phyloP scores from a whole-genome alignment of 257 asterid genomes.

The Lycium ferocissimum region DNA sequence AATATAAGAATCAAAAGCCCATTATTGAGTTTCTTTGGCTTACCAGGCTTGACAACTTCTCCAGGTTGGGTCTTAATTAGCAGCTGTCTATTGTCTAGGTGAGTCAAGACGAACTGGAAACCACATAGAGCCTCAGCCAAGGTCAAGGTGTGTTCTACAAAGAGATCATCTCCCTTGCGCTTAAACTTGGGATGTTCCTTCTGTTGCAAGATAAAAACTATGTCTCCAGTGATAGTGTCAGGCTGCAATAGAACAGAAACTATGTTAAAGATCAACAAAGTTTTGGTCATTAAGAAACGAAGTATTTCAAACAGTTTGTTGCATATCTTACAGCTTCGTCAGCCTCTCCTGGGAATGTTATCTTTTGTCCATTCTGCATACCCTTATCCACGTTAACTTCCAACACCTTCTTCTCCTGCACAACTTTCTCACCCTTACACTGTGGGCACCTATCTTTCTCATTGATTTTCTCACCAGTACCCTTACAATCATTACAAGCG shows the following conservation, averaged over 20 bases:
- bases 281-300: background rate
- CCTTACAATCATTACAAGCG: conserved; percentile 38
- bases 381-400: conserved; percentile 41
- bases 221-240: conserved; percentile 36
- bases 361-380: conserved; percentile 42
- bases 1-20: background rate
- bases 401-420: conserved; percentile 40
- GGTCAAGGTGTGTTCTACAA: conserved; percentile 40
- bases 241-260: conserved; percentile 33
- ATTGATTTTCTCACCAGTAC: conserved; percentile 35
- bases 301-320: background rate
- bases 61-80: conserved; percentile 42
- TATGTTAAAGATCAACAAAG: background rate
- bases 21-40: background rate
- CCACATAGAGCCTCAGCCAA: conserved; percentile 42
- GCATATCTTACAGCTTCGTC: conserved; percentile 34
- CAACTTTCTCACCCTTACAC: conserved; percentile 42
- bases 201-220: conserved; percentile 39
- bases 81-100: conserved; percentile 39
- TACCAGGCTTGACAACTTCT: conserved; percentile 41
- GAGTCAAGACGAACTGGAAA: conserved; percentile 39
- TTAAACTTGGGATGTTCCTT: conserved; percentile 41
- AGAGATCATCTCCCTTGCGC: conserved; percentile 43
- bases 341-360: conserved; percentile 40
- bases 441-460: conserved; percentile 39